A percentile compares a stretch with the other conserved stretches of the same genome.
Evolutionary conservation across 371 early-diverging fungal species (phyloP).

Genomic region (Mucor racemosus): DNA sequence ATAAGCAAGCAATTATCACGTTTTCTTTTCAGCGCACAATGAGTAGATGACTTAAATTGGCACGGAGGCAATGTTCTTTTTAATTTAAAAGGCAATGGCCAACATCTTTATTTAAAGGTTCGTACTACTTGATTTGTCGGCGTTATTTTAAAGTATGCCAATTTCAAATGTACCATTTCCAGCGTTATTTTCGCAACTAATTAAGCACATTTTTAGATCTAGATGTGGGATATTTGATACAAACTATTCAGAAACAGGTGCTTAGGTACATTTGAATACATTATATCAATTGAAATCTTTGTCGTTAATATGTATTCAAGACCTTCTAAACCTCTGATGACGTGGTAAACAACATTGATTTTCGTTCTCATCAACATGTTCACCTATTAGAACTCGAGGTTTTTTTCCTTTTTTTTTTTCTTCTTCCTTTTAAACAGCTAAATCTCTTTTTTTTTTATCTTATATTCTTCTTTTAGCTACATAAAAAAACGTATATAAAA

Average conservation of each 20-base stretch:
- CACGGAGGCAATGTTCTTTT: conserved; percentile 5
- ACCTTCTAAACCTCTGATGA: background rate
- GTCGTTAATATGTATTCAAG: background rate
- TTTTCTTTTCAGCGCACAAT: background rate
- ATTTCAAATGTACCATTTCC: background rate
- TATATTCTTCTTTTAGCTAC: background rate
- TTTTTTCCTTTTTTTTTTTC: conserved; percentile 11
- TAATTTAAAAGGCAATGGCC: conserved; percentile 6
- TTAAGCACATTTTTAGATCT: background rate
- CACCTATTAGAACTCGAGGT: conserved; percentile 13
- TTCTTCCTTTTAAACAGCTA: background rate
- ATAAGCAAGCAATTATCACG: background rate
- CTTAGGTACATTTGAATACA: background rate
- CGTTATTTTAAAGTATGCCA: conserved; percentile 9
- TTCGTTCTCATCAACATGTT: conserved; percentile 5
- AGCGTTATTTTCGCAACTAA: background rate
- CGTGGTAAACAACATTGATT: background rate
- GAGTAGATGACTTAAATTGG: background rate
- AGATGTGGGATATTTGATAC: background rate
- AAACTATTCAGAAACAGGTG: background rate
- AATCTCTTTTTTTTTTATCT: background rate
- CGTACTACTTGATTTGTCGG: conserved; percentile 1
- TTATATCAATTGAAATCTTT: background rate
- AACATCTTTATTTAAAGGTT: conserved; percentile 6
- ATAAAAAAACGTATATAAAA: conserved; percentile 5